These are phyloP conservation scores for Sporothrix inflata DNA, from an alignment of 2,329 filamentous ascomycete genomes.

Conservation along the genomic window DNA sequence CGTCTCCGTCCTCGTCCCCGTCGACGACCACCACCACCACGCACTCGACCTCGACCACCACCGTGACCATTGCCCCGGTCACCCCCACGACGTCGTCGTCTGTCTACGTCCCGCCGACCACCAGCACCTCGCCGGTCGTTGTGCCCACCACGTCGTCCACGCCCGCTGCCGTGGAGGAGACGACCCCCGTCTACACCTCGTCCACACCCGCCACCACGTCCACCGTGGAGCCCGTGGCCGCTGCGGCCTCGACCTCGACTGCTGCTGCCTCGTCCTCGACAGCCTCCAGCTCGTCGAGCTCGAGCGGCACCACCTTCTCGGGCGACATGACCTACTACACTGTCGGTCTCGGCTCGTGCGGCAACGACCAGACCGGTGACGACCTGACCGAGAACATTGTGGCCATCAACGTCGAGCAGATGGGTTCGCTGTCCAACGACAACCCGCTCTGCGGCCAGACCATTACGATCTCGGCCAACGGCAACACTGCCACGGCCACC, in stretches of 20 bases:
- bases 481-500: slow-evolving; percentile 56
- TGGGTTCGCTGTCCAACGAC: slow-evolving; percentile 65
- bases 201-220: slow-evolving; percentile 25
- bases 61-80: background rate
- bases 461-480: slow-evolving; percentile 64
- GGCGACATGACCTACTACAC: slow-evolving; percentile 78
- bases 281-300: slow-evolving; percentile 33
- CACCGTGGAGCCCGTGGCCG: slow-evolving; percentile 27
- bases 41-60: slow-evolving; percentile 8
- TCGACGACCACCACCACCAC: background rate
- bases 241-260: slow-evolving; percentile 27
- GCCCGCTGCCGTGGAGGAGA: slow-evolving; percentile 22
- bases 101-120: slow-evolving; percentile 4
- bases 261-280: slow-evolving; percentile 35
- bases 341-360: slow-evolving; percentile 71
- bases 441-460: slow-evolving; percentile 73
- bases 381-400: slow-evolving; percentile 64
- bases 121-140: slow-evolving; percentile 12
- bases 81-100: slow-evolving; percentile 6
- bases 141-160: slow-evolving; percentile 32
- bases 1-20: slow-evolving; percentile 28
- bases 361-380: slow-evolving; percentile 60
- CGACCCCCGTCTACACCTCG: slow-evolving; percentile 14
- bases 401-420: slow-evolving; percentile 67
- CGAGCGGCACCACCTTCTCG: slow-evolving; percentile 43